Evolutionary conservation across 352 stramenopile genomes (phyloP), one percentile per base, ranked within the genome.

Genomic region (Stramenopiles sp.): DNA sequence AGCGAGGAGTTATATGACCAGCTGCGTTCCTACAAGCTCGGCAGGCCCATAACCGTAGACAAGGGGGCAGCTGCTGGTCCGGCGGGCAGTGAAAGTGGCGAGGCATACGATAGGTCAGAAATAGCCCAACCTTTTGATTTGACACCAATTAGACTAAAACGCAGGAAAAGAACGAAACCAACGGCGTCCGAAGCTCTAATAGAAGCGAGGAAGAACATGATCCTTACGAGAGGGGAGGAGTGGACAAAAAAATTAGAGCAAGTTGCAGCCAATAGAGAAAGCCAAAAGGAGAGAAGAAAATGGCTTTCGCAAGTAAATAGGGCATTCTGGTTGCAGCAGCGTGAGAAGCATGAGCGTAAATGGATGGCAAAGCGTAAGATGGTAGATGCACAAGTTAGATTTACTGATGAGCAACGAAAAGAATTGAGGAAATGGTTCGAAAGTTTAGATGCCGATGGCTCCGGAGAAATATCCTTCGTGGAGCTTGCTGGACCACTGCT

Each of bases 401-500:
- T 71, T 71, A 71, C 53, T 4, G 53, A 71, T 33, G 53, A 71
- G 2, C 53, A 71, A 6, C 2, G 53, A 6, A 2, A 33, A 71
- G 53, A 71, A 71, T 6, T 92, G 78, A 77, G 84, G 0, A 84
- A 82, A 34, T 93, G 87, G 87, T 93, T 93, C 68, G 84, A 89
- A 68, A 91, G 83, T n/a, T 81, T 93, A n/a, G 87, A 93, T 74
- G 75, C 83, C 0, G 87, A 92, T 36, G 84, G 85, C 18, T 89
- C 84, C 0, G 87, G 87, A 0, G 85, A 88, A 68, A 85, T 92
- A 25, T 86, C 86, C 0, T 73, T 92, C 6, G 83, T 89, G 74
- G 87, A 93, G 68, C 81, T 93, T 3, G 86, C 90, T 37, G 86
- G 92, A 35, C 87, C 87, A n/a, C 81, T 93, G 6, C 83, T 93